These are phyloP conservation scores for Diplogelasinospora grovesii DNA, from an alignment of 495 filamentous ascomycete species.

Conservation along the genomic window DNA sequence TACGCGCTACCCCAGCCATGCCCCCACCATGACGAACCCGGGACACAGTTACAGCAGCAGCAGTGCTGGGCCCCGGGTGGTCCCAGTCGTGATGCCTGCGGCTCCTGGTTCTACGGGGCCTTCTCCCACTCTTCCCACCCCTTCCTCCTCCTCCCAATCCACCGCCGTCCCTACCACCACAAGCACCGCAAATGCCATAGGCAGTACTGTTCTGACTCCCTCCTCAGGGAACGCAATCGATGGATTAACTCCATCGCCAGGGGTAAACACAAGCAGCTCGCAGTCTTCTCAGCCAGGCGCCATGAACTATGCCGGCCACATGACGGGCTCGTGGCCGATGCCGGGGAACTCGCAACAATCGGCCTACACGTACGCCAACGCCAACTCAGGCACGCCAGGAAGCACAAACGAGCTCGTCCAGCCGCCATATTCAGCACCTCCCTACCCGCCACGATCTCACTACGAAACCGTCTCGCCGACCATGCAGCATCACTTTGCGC, in stretches of 20 bases:
- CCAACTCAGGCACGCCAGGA: constrained; percentile 30
- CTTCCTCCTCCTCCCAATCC: constrained; percentile 38
- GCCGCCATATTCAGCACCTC: constrained; percentile 17
- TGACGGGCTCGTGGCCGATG: constrained; percentile 43
- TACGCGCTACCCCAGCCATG: constrained; percentile 31
- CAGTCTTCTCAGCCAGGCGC: constrained; percentile 38
- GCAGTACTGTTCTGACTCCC: constrained; percentile 46
- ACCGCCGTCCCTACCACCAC: constrained; percentile 50
- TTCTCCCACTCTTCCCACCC: constrained; percentile 3
- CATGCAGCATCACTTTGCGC: constrained; percentile 11
- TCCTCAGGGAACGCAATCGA: constrained; percentile 46
- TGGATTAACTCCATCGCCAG: constrained; percentile 54
- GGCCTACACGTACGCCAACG: constrained; percentile 49
- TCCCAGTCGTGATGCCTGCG: constrained; percentile 2
- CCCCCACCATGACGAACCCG: constrained; percentile 12
- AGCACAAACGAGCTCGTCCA: constrained; percentile 17
- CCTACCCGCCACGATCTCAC: constrained; percentile 9
- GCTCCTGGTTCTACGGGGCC: constrained; percentile 4
- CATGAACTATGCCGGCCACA: constrained; percentile 42
- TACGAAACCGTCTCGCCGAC: constrained; percentile 14
- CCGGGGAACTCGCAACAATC: constrained; percentile 45
- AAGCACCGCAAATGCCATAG: constrained; percentile 24
- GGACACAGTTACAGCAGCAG: too few relatives aligned
- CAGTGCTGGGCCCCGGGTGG: constrained; percentile 6
- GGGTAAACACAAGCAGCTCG: constrained; percentile 49